Conservation (phyloP, 2,329 filamentous ascomycete species). For the Myriangium duriaei region DNA sequence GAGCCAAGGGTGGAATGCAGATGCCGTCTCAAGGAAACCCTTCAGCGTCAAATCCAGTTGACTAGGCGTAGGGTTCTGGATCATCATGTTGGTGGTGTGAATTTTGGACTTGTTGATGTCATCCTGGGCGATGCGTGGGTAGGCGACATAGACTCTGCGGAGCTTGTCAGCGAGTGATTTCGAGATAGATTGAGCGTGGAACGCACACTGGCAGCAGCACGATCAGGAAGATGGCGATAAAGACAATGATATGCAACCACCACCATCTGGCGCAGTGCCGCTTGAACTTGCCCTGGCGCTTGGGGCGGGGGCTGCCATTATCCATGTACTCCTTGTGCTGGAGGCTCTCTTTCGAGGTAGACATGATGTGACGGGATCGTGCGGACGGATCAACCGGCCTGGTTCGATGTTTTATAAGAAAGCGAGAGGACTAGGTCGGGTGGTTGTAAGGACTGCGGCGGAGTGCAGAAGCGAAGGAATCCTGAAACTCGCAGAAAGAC, state of each 20-base stretch:
- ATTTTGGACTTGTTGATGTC: constrained; percentile 42
- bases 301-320: neutral
- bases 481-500: too few relatives aligned
- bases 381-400: too few relatives aligned
- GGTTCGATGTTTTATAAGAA: too few relatives aligned
- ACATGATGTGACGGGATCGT: too few relatives aligned
- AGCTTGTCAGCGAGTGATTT: neutral
- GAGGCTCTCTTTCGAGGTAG: neutral
- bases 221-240: constrained; percentile 40
- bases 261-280: constrained; percentile 33
- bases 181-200: too few relatives aligned
- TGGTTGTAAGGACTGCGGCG: too few relatives aligned
- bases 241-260: constrained; percentile 47
- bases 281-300: constrained; percentile 12
- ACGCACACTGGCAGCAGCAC: constrained; percentile 50
- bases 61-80: constrained; percentile 38
- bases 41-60: constrained; percentile 36
- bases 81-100: constrained; percentile 37
- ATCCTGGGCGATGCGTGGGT: constrained; percentile 45
- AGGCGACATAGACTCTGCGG: constrained; percentile 43
- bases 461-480: neutral
- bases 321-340: constrained; percentile 2
- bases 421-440: too few relatives aligned
- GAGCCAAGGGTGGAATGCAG: constrained; percentile 41
- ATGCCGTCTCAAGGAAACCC: constrained; percentile 32